Percentiles rank a stretch among this genome's conserved stretches.
Evolutionary conservation across 495 filamentous ascomycete species (phyloP).

Genomic region (Hypomontagnella monticulosa): DNA sequence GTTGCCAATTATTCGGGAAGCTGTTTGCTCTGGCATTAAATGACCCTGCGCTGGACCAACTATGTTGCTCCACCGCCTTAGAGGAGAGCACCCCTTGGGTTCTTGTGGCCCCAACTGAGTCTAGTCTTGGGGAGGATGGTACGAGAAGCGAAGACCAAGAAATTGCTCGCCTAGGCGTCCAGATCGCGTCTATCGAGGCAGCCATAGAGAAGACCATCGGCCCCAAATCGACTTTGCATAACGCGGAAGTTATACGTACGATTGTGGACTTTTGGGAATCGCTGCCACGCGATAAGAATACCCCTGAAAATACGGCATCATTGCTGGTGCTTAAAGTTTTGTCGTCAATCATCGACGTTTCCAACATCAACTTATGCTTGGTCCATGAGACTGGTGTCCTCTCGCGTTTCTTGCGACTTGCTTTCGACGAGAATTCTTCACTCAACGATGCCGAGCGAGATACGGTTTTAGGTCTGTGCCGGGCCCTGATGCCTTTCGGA

Average conservation of each 20-base stretch:
- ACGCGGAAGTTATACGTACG: constrained; percentile 71
- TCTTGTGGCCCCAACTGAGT: constrained; percentile 46
- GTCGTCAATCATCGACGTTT: constrained; percentile 62
- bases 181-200: constrained; percentile 50
- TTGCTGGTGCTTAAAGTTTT: constrained; percentile 68
- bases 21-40: constrained; percentile 85
- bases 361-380: constrained; percentile 77
- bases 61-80: constrained; percentile 53
- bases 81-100: constrained; percentile 47
- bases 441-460: constrained; percentile 62
- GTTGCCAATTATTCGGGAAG: constrained; percentile 82
- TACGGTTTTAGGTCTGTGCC: constrained; percentile 68
- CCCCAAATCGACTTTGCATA: constrained; percentile 65
- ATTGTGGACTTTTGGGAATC: constrained; percentile 73
- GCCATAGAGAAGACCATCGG: constrained; percentile 60
- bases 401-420: constrained; percentile 72
- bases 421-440: constrained; percentile 63
- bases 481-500: constrained; percentile 70
- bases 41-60: constrained; percentile 70
- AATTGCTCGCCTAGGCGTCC: constrained; percentile 21
- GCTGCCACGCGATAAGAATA: constrained; percentile 57
- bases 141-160: constrained; percentile 37
- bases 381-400: constrained; percentile 82
- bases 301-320: constrained; percentile 60
- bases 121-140: constrained; percentile 28